Evolutionary conservation across 176 grass and related monocot genomes (phyloP), one percentile per base, ranked within the genome.

Genomic region (Oryza coarctata): DNA sequence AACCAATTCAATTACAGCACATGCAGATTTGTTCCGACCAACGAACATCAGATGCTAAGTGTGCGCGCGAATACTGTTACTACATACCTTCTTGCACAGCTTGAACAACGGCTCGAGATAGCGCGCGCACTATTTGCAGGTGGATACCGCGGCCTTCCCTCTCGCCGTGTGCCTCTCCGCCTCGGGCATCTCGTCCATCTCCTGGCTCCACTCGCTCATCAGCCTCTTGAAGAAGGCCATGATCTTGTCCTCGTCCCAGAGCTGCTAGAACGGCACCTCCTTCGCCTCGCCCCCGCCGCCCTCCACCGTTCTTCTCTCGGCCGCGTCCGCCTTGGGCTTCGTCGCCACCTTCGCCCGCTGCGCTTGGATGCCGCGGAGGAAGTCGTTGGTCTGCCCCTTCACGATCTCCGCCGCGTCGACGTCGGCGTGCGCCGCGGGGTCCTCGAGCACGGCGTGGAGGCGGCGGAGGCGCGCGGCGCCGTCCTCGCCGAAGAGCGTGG

Each of bases 321-420:
- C 77, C 1, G 65, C 73, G 23, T 65, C 62, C 18, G 65, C 22
- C 71, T 89, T 89, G 77, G 77, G 71, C 75, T 86, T 93, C 35
- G 33, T 39, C 17, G 36, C 73, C 3, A 63, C 81, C 70, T 34
- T 89, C 55, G 71, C 84, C 6, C 89, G 81, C 41, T 86, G 49
- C 13, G 86, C 87, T 55, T 89, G 86, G 33, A 94, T 91, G 77
- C 91, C 94, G 6, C 87, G 89, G 44, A 97, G 91, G 80, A 97
- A 94, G 77, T 97, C 89, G 73, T 94, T 97, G 66, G 87, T 94
- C 91, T 94, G 89, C 6, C 94, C 94, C 80, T 97, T 91, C 38
- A 61, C 78, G 41, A 97, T 94, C 60, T 97, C 89, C 5, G 27
- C 75, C 22, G 81, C 80, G 33, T 97, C 94, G 14, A 90, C 82